Evolutionary conservation across 371 early-diverging fungal species (phyloP).

Genomic region (Mucor plumbeus): DNA sequence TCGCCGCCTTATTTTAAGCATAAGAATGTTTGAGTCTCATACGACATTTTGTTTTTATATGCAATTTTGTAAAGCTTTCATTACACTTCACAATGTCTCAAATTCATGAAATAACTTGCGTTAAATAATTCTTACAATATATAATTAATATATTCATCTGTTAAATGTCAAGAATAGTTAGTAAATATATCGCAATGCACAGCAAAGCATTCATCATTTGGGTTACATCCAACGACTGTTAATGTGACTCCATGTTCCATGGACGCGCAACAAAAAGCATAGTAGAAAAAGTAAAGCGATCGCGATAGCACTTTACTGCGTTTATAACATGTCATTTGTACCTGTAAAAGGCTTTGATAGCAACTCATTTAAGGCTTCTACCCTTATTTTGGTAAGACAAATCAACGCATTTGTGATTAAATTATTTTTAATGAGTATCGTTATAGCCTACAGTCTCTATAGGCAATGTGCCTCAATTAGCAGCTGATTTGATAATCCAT

Average conservation of each 20-base stretch:
- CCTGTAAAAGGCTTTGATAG: slow-evolving; percentile 47
- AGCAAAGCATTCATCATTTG: neutral
- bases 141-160: too few species aligned
- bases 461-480: slow-evolving; percentile 81
- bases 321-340: slow-evolving; percentile 37
- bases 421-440: neutral
- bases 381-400: slow-evolving; percentile 46
- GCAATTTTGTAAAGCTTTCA: too few species aligned
- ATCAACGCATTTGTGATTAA: neutral
- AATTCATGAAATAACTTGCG: too few species aligned
- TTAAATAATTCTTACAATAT: too few species aligned
- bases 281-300: neutral
- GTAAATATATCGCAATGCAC: neutral
- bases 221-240: neutral
- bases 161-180: too few species aligned
- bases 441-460: slow-evolving; percentile 75
- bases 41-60: too few species aligned
- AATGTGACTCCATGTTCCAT: neutral
- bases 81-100: too few species aligned
- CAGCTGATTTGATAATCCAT: slow-evolving; percentile 72
- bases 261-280: slow-evolving; percentile 14
- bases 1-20: too few species aligned
- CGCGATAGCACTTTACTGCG: slow-evolving; percentile 1
- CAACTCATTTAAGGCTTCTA: slow-evolving; percentile 44
- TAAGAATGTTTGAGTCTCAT: too few species aligned